A percentile compares a stretch with the other conserved stretches of the same genome.
These are phyloP conservation scores for Cladosporium sp. DNA, from an alignment of 2,329 filamentous ascomycete genomes.

Conservation along the genomic window DNA sequence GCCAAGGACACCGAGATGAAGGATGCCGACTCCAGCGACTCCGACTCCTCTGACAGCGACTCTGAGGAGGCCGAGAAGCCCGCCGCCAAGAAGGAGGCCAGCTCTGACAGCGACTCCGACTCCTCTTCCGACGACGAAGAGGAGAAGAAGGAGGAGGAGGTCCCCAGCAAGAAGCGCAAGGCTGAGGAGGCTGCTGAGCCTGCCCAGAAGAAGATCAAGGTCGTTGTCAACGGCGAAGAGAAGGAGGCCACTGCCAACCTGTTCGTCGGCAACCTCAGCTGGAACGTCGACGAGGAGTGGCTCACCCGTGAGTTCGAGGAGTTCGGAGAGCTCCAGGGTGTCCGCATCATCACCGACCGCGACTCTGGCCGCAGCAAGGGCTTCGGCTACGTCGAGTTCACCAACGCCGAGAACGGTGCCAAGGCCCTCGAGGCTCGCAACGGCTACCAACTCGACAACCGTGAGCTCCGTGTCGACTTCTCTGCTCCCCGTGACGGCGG, in stretches of 20 bases:
- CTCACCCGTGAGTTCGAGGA: constrained; percentile 78
- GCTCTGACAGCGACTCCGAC: constrained; percentile 1
- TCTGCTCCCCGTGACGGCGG: constrained; percentile 65
- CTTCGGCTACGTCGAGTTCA: constrained; percentile 91
- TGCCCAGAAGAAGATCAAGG: constrained; percentile 66
- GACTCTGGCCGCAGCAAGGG: constrained; percentile 79
- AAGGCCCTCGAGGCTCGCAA: constrained; percentile 75
- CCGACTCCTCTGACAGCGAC: constrained; percentile 26
- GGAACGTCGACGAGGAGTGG: constrained; percentile 83
- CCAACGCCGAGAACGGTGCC: constrained; percentile 64
- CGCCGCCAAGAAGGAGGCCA: constrained; percentile 3
- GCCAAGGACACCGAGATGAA: constrained; percentile 19
- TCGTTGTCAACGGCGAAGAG: constrained; percentile 38
- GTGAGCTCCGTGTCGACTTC: constrained; percentile 76
- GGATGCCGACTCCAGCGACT: constrained; percentile 23
- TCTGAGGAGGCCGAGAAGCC: constrained; percentile 15
- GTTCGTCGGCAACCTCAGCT: constrained; percentile 87
- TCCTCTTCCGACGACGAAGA: constrained; percentile 32
- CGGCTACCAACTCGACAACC: constrained; percentile 71
- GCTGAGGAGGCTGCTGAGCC: constrained; percentile 55
- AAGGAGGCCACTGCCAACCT: constrained; percentile 63
- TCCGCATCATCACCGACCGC: constrained; percentile 81
- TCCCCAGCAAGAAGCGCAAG: constrained; percentile 66
- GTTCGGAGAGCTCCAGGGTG: constrained; percentile 70
- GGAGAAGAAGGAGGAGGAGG: constrained; percentile 43